A percentile compares a stretch with the other conserved stretches of the same genome.
Evolutionary conservation across 495 filamentous ascomycete genomes (phyloP).

Genomic region (Podospora fimiseda): DNA sequence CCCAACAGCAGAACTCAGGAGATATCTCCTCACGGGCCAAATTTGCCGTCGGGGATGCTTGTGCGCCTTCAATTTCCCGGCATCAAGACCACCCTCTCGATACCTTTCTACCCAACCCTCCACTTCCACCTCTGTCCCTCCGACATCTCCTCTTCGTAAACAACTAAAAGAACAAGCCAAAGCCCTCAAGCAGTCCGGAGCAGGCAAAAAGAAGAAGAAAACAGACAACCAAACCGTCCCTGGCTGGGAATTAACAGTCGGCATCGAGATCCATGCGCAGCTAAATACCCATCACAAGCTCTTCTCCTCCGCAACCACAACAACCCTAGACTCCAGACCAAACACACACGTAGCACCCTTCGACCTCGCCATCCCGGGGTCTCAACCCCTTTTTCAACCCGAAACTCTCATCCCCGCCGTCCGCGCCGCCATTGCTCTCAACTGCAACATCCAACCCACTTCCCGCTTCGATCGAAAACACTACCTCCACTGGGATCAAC

Average conservation of each 20-base stretch:
- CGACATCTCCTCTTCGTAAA: constrained; percentile 54
- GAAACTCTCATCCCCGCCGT: constrained; percentile 82
- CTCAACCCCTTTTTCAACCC: constrained; percentile 78
- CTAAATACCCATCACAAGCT: constrained; percentile 80
- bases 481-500: constrained; percentile 98
- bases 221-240: constrained; percentile 45
- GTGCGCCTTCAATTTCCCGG: too few relatives aligned
- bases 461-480: constrained; percentile 94
- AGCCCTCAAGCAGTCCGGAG: constrained; percentile 31
- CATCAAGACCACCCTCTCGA: too few relatives aligned
- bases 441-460: constrained; percentile 65
- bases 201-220: constrained; percentile 33
- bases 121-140: neutral
- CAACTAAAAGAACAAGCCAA: constrained; percentile 69
- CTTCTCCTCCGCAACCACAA: constrained; percentile 68
- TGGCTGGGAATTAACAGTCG: constrained; percentile 85
- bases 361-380: constrained; percentile 83
- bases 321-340: constrained; percentile 60
- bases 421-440: constrained; percentile 77
- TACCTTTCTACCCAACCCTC: neutral
- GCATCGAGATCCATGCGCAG: constrained; percentile 96
- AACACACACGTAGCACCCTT: constrained; percentile 86
- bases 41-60: constrained; percentile 38
- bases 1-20: constrained; percentile 34
- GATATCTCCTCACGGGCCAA: constrained; percentile 43